Evolutionary conservation across 1,284 basidiomycete species (phyloP), one percentile per base, ranked within the genome.

Genomic region (Sanghuangporus weigelae): DNA sequence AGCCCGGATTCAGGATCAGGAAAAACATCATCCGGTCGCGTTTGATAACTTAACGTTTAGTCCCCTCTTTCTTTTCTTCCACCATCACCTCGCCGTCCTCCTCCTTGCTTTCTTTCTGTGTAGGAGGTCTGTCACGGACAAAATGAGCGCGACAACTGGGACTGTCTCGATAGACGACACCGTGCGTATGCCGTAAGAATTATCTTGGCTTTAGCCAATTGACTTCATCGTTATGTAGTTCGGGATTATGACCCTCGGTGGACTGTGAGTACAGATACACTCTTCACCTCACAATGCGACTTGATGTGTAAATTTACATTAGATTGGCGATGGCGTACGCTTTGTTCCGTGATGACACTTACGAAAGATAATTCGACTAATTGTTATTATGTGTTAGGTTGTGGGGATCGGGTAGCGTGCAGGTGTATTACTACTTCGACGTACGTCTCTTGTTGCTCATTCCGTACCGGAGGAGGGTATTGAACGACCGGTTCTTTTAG

Each of bases 391-490:
- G 12, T 53, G n/a, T 16, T 40, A 63, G 62, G 16, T 42, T 63
- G 40, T 63, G 57, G 55, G 62, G 62, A 14, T 31, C 57, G 10
- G 62, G 62, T 2, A 56, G 36, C 19, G 48, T 63, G 16, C 62
- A 63, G 44, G 36, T 59, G 16, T 63, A 63, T 31, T 63, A 63
- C 19, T 63, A 58, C 38, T 63, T 49, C 57, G 42, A 63, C 39
- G 62, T 63, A 23, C 38, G 60, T 57, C 39, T 31, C 38, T 38
- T 40, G 31, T 40, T 16, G 7, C 36, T 14, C 4, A 10, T 40
- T 48, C 14, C 21, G 0, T n/a, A 42, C 3, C 11, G 16, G 8
- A 19, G 10, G n/a, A 26, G 7, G 42, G 10, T 44, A 3, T 26
- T 26, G n/a, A 26, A 23, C 12, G 21, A 1, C 7, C 48, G 10